Evolutionary conservation across 208 protist species (phyloP), one percentile per base, ranked within the genome.

Genomic region (Porcisia hertigi): DNA sequence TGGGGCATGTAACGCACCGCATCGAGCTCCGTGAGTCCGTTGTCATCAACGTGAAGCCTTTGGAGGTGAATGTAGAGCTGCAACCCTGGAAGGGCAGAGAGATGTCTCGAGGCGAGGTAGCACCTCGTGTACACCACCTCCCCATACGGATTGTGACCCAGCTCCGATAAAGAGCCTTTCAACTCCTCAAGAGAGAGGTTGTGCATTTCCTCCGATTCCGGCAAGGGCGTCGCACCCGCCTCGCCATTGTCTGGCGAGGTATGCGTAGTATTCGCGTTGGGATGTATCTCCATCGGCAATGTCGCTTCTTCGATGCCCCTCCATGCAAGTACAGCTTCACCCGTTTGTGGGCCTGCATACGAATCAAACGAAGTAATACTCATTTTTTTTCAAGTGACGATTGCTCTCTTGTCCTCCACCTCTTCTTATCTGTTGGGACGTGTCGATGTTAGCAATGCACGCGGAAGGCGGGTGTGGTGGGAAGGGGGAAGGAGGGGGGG

Each of bases 101-200:
- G 83, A 12, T 53, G 11, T 18, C 70, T 58, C 0, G 72, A 62
- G 6, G 52, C 36, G 52, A 97, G 82, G 39, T 77, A 66, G 57
- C 80, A 88, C 11, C 67, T 59, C 20, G 84, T 92, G 75, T 87
- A 92, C 14, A 93, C 86, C 41, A 97, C 71, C 45, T 84, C 73
- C 34, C 91, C 91, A 36, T 83, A 63, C 20, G 71, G 69, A 77
- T 95, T 95, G 82, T 91, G 84, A 14, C 85, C 82, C 39, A 97
- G 78, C 1, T 70, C 63, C 53, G 80, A 84, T 58, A 95, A 84
- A 2, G 81, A 79, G 69, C 41, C 73, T 57, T 60, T 64, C 39
- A 70, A 60, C 36, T 73, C 73, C 54, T 73, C 59, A 8, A 49
- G 36, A 41, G 53, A 59, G 14, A 72, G 53, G 39, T 72, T 49